Evolutionary conservation across 1,284 basidiomycete species (phyloP).

Genomic region (Macrocybe sp.): DNA sequence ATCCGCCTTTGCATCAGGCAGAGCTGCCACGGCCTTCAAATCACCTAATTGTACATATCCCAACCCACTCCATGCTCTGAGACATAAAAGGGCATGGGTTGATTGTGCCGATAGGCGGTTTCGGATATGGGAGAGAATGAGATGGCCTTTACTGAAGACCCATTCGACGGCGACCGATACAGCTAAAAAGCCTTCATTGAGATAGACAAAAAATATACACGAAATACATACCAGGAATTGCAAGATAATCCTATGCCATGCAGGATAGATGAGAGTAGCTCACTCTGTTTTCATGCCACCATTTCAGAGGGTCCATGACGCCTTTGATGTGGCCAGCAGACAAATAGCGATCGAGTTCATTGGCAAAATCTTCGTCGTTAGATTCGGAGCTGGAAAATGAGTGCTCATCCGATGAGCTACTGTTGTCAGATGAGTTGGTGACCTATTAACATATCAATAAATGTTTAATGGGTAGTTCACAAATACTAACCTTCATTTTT

Average conservation of each 20-base stretch:
- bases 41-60: constrained; percentile 19
- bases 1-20: not conserved
- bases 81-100: constrained; percentile 23
- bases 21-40: constrained; percentile 3
- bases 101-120: constrained; percentile 21
- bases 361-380: not conserved
- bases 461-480: too few species aligned
- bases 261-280: constrained; percentile 21
- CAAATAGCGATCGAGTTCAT: constrained; percentile 17
- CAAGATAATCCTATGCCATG: constrained; percentile 26
- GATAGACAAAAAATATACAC: not conserved
- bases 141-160: constrained; percentile 21
- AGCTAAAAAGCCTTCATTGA: constrained; percentile 4
- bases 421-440: too few species aligned
- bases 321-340: constrained; percentile 5
- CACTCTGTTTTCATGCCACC: constrained; percentile 18
- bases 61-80: constrained; percentile 19
- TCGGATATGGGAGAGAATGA: constrained; percentile 21
- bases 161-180: constrained; percentile 9
- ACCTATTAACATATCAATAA: too few species aligned
- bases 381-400: too few species aligned
- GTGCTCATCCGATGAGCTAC: too few species aligned
- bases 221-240: constrained; percentile 16
- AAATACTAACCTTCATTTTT: too few species aligned
- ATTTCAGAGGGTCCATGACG: constrained; percentile 16